phyloP scores from a whole-genome alignment of 2,329 filamentous ascomycete species.

The Ceratocystis papillata region DNA sequence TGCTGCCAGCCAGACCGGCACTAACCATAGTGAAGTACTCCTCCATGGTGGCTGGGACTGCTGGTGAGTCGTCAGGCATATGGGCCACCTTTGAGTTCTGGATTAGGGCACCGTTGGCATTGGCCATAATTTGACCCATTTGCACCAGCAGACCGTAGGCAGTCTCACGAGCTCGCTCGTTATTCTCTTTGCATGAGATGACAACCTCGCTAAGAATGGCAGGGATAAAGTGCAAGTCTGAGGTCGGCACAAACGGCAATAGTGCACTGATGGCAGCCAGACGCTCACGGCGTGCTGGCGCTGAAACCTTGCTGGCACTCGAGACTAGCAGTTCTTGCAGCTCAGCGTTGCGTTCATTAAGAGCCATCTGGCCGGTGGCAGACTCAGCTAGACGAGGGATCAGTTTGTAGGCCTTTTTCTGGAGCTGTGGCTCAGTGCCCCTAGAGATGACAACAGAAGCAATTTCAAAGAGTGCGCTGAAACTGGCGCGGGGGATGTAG shows the following conservation, averaged over 20 bases:
- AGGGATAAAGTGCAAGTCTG: constrained; percentile 85
- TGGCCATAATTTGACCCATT: constrained; percentile 69
- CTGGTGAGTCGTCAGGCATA: constrained; percentile 71
- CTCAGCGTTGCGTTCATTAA: constrained; percentile 63
- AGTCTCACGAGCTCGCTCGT: constrained; percentile 80
- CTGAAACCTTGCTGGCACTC: constrained; percentile 73
- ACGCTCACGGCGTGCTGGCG: constrained; percentile 76
- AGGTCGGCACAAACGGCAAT: constrained; percentile 63
- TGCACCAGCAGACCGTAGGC: constrained; percentile 84
- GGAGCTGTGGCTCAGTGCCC: constrained; percentile 75
- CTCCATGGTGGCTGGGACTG: constrained; percentile 70
- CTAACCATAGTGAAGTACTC: constrained; percentile 99
- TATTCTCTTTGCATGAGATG: constrained; percentile 93
- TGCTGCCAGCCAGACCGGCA: constrained; percentile 81
- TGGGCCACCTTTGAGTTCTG: constrained; percentile 77
- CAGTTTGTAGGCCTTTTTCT: constrained; percentile 98
- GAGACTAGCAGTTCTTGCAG: constrained; percentile 71
- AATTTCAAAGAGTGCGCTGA: constrained; percentile 74
- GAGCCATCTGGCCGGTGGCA: constrained; percentile 61
- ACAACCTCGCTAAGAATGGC: constrained; percentile 87
- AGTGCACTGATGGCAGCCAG: constrained; percentile 72
- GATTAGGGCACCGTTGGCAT: constrained; percentile 58
- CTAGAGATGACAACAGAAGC: constrained; percentile 72
- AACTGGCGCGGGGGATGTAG: constrained; percentile 81
- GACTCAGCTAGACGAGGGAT: constrained; percentile 83